These are phyloP conservation scores for Cladosporium sphaerospermum DNA, from an alignment of 2,329 filamentous ascomycete genomes.

Conservation along the genomic window DNA sequence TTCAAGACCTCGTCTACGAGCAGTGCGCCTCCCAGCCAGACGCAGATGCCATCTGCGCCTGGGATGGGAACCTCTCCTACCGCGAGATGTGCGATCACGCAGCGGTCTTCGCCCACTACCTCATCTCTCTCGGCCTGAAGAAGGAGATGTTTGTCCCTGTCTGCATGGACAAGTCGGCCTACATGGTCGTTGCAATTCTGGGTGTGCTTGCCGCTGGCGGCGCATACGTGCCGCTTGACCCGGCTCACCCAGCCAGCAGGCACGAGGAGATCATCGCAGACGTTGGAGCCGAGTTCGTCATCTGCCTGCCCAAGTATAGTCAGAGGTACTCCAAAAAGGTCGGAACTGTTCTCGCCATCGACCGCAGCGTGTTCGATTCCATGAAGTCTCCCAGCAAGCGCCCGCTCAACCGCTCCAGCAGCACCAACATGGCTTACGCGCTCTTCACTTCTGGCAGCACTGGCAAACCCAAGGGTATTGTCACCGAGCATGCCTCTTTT, in stretches of 20 bases:
- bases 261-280: slow-evolving; percentile 8
- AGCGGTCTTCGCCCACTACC: slow-evolving; percentile 6
- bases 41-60: slow-evolving; percentile 44
- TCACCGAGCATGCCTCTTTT: slow-evolving; percentile 10
- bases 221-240: slow-evolving; percentile 19
- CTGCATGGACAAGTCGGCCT: slow-evolving; percentile 26
- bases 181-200: slow-evolving; percentile 33
- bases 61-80: slow-evolving; percentile 14
- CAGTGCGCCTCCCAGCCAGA: slow-evolving; percentile 30
- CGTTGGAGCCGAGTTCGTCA: slow-evolving; percentile 3
- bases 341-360: slow-evolving; percentile 9
- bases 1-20: slow-evolving; percentile 7
- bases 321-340: slow-evolving; percentile 2
- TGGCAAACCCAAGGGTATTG: slow-evolving; percentile 14
- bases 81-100: slow-evolving; percentile 7
- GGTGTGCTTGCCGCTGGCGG: slow-evolving; percentile 33
- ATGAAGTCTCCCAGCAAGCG: slow-evolving; percentile 11
- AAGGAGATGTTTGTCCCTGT: slow-evolving; percentile 10
- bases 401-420: slow-evolving; percentile 8
- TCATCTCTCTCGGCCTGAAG: background rate
- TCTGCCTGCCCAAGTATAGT: slow-evolving; percentile 7
- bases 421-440: slow-evolving; percentile 14
- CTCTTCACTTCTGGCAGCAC: slow-evolving; percentile 16
- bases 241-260: slow-evolving; percentile 10
- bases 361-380: slow-evolving; percentile 12